Percentiles rank a stretch among this genome's conserved stretches.
These are phyloP conservation scores for Eustoma russellianum DNA, from an alignment of 257 asterid genomes.

Conservation along the genomic window DNA sequence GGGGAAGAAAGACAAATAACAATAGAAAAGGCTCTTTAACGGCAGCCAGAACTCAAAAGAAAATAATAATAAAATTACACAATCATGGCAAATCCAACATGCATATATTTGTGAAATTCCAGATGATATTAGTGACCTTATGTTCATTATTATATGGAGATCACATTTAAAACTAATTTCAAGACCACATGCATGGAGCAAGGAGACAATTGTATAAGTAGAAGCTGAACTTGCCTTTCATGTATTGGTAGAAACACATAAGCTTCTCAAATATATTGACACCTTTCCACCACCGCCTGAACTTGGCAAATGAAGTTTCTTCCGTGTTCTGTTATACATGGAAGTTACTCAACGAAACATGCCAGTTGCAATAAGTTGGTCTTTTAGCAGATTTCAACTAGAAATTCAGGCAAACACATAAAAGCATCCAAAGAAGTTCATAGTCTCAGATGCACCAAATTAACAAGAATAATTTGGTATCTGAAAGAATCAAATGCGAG, in stretches of 20 bases:
- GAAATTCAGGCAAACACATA: too few relatives aligned
- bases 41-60: background rate
- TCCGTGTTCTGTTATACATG: constrained; percentile 34
- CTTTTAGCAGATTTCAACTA: too few relatives aligned
- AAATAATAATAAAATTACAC: too few relatives aligned
- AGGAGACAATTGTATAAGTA: background rate
- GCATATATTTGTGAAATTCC: background rate
- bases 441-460: too few relatives aligned
- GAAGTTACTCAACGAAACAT: too few relatives aligned
- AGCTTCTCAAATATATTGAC: constrained; percentile 83
- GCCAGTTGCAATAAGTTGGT: too few relatives aligned
- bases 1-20: background rate
- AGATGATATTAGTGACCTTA: background rate
- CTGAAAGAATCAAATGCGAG: too few relatives aligned
- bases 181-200: background rate
- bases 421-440: too few relatives aligned
- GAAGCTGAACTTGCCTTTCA: constrained; percentile 53
- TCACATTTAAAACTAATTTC: background rate
- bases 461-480: too few relatives aligned
- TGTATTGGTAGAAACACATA: constrained; percentile 82
- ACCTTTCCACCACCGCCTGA: constrained; percentile 99
- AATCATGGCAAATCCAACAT: constrained; percentile 1
- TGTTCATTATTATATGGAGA: too few relatives aligned
- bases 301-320: constrained; percentile 58
- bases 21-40: background rate